A percentile compares a stretch with the other conserved stretches of the same genome.
Conservation (phyloP, 192 early-diverging fungal species). For the Geosiphon pyriformis region DNA sequence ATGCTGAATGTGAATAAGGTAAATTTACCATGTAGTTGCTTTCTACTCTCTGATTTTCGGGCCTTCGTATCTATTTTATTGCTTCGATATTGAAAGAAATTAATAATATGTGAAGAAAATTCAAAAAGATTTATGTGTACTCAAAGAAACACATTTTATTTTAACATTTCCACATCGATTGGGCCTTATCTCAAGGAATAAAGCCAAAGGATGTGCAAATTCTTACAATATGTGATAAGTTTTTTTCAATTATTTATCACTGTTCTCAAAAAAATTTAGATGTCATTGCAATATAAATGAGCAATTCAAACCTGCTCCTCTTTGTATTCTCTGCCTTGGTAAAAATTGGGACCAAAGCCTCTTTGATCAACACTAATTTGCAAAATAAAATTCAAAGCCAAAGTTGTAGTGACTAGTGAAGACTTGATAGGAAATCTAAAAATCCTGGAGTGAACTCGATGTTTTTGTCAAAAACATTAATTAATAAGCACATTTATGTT, state of each 20-base stretch:
- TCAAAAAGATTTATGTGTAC: not conserved
- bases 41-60: not conserved
- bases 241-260: too few relatives aligned
- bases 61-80: not conserved
- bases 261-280: too few relatives aligned
- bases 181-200: slow-evolving; percentile 25
- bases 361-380: slow-evolving; percentile 60
- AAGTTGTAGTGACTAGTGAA: slow-evolving; percentile 23
- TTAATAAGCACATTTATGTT: too few relatives aligned
- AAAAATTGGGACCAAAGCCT: slow-evolving; percentile 51
- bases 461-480: slow-evolving; percentile 27
- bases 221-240: too few relatives aligned
- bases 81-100: slow-evolving; percentile 18
- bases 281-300: slow-evolving; percentile 52
- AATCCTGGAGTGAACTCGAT: slow-evolving; percentile 27
- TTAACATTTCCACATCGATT: not conserved
- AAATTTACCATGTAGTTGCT: not conserved
- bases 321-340: slow-evolving; percentile 45
- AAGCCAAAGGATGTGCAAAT: slow-evolving; percentile 23
- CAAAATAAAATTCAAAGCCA: slow-evolving; percentile 29
- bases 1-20: slow-evolving; percentile 43
- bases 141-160: too few relatives aligned
- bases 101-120: slow-evolving; percentile 21
- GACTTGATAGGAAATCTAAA: slow-evolving; percentile 27
- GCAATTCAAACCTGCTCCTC: slow-evolving; percentile 55